phyloP scores from a whole-genome alignment of 2,329 filamentous ascomycete species.

The Monilinia fructigena region DNA sequence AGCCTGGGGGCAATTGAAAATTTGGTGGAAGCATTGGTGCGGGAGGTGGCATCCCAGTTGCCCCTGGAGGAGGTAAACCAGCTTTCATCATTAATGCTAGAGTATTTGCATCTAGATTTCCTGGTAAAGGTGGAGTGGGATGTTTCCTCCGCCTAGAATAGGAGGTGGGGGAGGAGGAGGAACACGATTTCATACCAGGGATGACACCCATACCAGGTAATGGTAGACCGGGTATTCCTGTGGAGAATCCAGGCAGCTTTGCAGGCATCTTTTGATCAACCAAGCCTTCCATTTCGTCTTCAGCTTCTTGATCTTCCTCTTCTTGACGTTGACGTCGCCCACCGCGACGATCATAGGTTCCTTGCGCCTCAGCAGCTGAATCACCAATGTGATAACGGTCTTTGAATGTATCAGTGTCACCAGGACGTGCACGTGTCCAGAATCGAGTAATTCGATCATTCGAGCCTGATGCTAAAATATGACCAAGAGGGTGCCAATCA shows the following conservation, averaged over 20 bases:
- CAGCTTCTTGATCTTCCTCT: constrained; percentile 88
- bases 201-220: constrained; percentile 41
- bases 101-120: constrained; percentile 21
- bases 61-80: constrained; percentile 57
- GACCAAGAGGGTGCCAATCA: constrained; percentile 95
- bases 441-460: constrained; percentile 97
- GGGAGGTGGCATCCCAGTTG: constrained; percentile 42
- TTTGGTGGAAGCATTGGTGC: constrained; percentile 48
- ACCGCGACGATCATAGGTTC: constrained; percentile 85
- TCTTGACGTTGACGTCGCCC: constrained; percentile 78
- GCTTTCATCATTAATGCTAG: constrained; percentile 50
- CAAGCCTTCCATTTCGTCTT: constrained; percentile 90
- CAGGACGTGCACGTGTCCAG: constrained; percentile 88
- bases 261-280: constrained; percentile 84
- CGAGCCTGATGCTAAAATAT: constrained; percentile 91
- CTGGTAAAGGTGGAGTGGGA: constrained; percentile 20
- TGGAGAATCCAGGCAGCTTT: constrained; percentile 58
- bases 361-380: constrained; percentile 86
- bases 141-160: constrained; percentile 28
- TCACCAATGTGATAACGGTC: constrained; percentile 96
- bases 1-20: constrained; percentile 36
- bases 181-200: constrained; percentile 46
- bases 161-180: constrained; percentile 41
- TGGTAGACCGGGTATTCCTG: constrained; percentile 47
- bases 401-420: constrained; percentile 79